Base-by-base conservation (phyloP, 2,329 filamentous ascomycete species). In the Bipolaris oryzae region DNA sequence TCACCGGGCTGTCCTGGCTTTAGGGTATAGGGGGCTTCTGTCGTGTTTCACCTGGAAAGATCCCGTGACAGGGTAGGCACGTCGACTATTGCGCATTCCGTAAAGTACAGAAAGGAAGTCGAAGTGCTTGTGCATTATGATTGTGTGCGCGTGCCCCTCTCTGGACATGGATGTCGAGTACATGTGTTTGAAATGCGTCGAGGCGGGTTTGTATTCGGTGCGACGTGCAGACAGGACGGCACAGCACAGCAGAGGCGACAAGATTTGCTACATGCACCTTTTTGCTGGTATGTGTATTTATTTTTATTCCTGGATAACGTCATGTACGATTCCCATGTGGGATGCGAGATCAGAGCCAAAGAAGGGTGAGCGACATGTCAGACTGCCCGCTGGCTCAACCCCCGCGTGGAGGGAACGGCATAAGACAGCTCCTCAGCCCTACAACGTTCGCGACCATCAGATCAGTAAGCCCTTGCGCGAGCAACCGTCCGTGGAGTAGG, bases 381-480 rank as follows among this genome's bases (percentile, higher is more conserved):
- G 45, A 47, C 33, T 37, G 45, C 45, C 45, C 33, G 33, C 45
- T 37, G 45, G 31, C 44, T 37, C 18, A 42, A 18, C 18, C 44
- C 44, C 44, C 44, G 44, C 44, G 44, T 47, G 44, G 44, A 35
- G 21, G 39, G 7, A 42, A 41, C 37, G 31, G 48, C 25, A 28
- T 39, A 42, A 42, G 18, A 20, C 18, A n/a, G 21, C 18, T 25
- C 20, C 38, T 50, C 48, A 50, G 48, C 48, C 48, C 48, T 50
- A 50, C 48, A 50, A 41, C 31, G 23, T 42, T 43, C 38, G 48
- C 48, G 60, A 61, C 59, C 55, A 21, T 65, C 59, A 58, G 62
- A 56, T 58, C 56, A 54, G 67, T 69, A 63, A 69, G 67, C 67
- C 62, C 66, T 68, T 67, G 66, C 55, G 66, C 66, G 63, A 57